Evolutionary conservation across 225 moss, liverwort and hornwort species (phyloP), one percentile per base, ranked within the genome.

Genomic region (Bryum argenteum): DNA sequence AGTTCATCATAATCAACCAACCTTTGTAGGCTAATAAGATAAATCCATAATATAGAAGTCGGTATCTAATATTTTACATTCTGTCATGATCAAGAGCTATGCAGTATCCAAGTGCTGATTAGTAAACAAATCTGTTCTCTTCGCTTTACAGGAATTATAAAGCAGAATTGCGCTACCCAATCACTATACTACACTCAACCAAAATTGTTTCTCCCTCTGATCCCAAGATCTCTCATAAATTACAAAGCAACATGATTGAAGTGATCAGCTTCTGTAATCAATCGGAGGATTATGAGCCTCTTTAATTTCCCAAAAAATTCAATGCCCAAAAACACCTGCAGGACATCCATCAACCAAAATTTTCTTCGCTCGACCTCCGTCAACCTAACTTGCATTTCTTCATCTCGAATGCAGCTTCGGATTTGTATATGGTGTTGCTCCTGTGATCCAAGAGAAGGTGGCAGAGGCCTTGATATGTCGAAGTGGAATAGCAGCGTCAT

Each of bases 321-420:
- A 20, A 16, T 21, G 37, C 71, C 28, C 42, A 52, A 15, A 43
- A 33, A 5, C 22, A 60, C 14, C 71, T 51, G 42, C 57, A 70
- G 38, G n/a, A 61, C 37, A 65, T 41, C 40, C 44, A 69, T 57
- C 58, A 63, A 23, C 63, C 61, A 82, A 78, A 81, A 77, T 45
- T 48, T 65, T 48, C 43, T 44, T 39, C 15, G 50, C 63, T 67
- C 67, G 41, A 55, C 70, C 67, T 69, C 20, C 61, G 63, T 48
- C 39, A 8, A 70, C 56, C 47, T 47, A 47, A 5, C 16, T 64
- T 71, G 56, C 54, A 61, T 28, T 16, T 59, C 52, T 69, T 53
- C 60, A 45, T 59, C 66, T 74, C 68, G 55, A 67, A 57, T 56
- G 67, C 75, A 63, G 53, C 41, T 58, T 71, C 55, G 33, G 23